phyloP scores from a whole-genome alignment of 2,329 filamentous ascomycete species.

The Trichoderma citrinoviride region DNA sequence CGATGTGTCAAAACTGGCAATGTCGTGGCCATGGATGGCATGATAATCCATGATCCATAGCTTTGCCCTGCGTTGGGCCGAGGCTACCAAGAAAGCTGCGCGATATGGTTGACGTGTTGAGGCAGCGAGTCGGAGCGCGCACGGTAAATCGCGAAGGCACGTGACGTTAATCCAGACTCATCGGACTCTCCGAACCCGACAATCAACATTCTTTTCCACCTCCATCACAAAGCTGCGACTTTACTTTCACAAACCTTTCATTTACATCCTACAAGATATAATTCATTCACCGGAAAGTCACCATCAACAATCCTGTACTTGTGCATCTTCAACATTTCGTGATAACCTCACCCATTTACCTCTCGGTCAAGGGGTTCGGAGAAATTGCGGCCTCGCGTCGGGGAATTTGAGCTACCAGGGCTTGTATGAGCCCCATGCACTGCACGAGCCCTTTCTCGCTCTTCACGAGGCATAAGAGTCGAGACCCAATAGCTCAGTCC shows the following conservation, averaged over 20 bases:
- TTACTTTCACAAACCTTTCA: background rate
- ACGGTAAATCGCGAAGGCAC: constrained; percentile 22
- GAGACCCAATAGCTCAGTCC: background rate
- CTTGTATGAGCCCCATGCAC: background rate
- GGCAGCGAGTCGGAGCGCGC: background rate
- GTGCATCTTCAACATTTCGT: background rate
- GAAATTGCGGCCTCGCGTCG: constrained; percentile 11
- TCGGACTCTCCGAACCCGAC: background rate
- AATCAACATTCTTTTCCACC: background rate
- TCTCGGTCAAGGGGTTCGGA: background rate
- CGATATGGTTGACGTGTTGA: constrained; percentile 25
- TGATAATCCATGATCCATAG: constrained; percentile 54
- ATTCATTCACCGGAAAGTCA: too few relatives aligned
- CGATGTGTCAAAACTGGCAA: constrained; percentile 58
- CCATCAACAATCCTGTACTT: background rate
- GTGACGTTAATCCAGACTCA: constrained; percentile 7
- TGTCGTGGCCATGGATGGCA: constrained; percentile 57
- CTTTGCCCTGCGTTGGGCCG: constrained; percentile 2
- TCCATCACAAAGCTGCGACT: background rate
- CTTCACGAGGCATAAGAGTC: background rate
- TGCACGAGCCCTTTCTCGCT: background rate
- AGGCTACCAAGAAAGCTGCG: background rate
- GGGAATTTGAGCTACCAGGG: constrained; percentile 13
- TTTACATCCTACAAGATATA: background rate
- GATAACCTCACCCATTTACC: background rate